Evolutionary conservation across 164 flowering plant genomes (phyloP).

Genomic region (Vitis rotundifolia): DNA sequence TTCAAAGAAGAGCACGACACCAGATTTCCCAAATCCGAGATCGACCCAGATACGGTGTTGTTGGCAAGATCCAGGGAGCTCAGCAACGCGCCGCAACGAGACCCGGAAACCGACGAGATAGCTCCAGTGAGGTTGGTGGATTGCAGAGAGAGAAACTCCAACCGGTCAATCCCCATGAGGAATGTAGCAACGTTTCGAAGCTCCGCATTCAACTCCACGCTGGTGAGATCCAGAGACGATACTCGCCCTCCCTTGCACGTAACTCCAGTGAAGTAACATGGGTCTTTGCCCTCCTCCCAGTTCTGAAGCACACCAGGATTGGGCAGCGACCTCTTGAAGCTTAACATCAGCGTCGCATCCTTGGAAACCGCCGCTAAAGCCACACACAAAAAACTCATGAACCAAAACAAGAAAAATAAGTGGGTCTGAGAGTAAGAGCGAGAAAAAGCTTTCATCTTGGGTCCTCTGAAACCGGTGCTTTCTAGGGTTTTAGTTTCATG

Average conservation of each 20-base stretch:
- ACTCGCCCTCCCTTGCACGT: constrained; percentile 50
- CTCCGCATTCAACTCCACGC: constrained; percentile 28
- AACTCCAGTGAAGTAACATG: constrained; percentile 64
- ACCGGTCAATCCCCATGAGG: constrained; percentile 39
- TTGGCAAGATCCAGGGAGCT: constrained; percentile 62
- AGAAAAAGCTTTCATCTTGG: constrained; percentile 1
- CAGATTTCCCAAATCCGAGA: constrained; percentile 41
- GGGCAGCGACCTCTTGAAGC: constrained; percentile 49
- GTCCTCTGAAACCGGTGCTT: not conserved
- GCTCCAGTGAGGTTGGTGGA: constrained; percentile 50
- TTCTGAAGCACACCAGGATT: constrained; percentile 35
- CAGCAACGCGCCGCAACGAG: constrained; percentile 40
- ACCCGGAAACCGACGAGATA: constrained; percentile 30
- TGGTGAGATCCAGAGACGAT: constrained; percentile 55
- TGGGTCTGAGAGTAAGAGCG: constrained; percentile 4
- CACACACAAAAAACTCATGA: too few relatives aligned
- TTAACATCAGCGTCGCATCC: constrained; percentile 42
- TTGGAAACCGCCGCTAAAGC: not conserved
- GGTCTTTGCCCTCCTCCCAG: constrained; percentile 47
- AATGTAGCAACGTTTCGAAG: constrained; percentile 39
- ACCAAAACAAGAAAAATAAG: too few relatives aligned
- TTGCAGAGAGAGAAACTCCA: constrained; percentile 44
- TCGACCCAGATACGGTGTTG: constrained; percentile 55
- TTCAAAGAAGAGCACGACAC: constrained; percentile 46
- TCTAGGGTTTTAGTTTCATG: too few relatives aligned